Base-by-base conservation (phyloP, 1,284 basidiomycete genomes). In the Hortiboletus rubellus region DNA sequence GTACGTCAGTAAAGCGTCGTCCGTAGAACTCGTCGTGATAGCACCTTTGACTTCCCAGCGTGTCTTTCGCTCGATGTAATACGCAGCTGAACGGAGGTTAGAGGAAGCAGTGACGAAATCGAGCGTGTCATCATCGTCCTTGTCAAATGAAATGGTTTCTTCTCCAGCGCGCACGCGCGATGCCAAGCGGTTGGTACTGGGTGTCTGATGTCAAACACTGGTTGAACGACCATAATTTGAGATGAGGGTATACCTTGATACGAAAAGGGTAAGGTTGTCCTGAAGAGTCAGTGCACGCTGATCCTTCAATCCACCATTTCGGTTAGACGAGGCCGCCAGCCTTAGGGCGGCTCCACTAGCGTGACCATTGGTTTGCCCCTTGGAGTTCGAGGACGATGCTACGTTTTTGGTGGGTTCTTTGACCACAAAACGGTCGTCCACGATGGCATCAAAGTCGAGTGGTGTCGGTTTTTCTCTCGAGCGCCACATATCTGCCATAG, bases 401-500 rank as follows among this genome's bases (percentile, higher is more conserved):
- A 9, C 2, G 5, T 4, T 40, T 38, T 55, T 69, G 0, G 47
- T 43, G 18, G 71, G 47, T 38, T 59, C 66, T 33, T 63, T 64
- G 11, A 66, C 58, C 22, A 83, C 70, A 69, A 92, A 92, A 2
- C 78, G 78, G 18, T 80, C 86, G 42, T 82, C 76, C 70, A 82
- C 72, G 66, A 97, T 89, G 3, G 75, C 74, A 17, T 91, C 86
- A 65, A 89, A 95, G 57, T 92, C 86, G 36, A 99, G 82, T 1
- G 96, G 88, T 0, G 82, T 84, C 0, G 97, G 97, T 60, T 89
- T 89, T 27, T 86, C 83, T 31, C 97, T 85, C 10, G 89, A 83
- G 46, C 87, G 87, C 97, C 97, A 99, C 95, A 99, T 98, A 67
- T 98, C 96, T n/a, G 87, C 79, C 97, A 99, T 99, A 14, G 84